Conservation (phyloP, 352 stramenopile genomes). For the Phytophthora vignae region DNA sequence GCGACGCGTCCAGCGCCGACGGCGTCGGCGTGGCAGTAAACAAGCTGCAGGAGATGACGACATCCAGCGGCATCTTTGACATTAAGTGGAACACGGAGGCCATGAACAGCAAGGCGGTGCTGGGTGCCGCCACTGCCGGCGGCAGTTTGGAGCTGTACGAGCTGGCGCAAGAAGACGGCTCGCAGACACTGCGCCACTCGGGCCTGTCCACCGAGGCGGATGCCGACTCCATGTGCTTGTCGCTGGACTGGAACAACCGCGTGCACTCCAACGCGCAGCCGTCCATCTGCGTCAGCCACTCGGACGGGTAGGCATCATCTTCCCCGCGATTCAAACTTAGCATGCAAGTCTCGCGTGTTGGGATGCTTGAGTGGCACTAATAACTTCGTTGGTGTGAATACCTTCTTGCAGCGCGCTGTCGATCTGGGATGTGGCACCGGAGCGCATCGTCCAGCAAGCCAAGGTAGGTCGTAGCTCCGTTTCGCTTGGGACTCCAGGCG, state of each 20-base stretch:
- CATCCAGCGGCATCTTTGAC: constrained; percentile 81
- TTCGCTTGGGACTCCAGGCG: constrained; percentile 1
- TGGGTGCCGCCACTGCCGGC: constrained; percentile 69
- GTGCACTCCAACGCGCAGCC: constrained; percentile 55
- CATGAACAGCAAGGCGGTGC: constrained; percentile 59
- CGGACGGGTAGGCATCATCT: constrained; percentile 65
- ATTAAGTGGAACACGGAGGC: constrained; percentile 80
- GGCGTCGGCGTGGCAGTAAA: constrained; percentile 39
- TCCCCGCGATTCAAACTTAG: neutral
- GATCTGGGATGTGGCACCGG: constrained; percentile 53
- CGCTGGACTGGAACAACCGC: constrained; percentile 88
- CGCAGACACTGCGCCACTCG: constrained; percentile 42
- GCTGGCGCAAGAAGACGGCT: constrained; percentile 24
- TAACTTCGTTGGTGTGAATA: constrained; percentile 4
- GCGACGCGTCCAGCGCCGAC: constrained; percentile 30
- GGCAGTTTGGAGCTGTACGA: constrained; percentile 76
- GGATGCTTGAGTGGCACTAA: constrained; percentile 22
- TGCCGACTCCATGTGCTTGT: constrained; percentile 76
- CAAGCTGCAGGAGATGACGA: constrained; percentile 56
- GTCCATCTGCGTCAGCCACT: constrained; percentile 82
- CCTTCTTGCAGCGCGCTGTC: constrained; percentile 48
- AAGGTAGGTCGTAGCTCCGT: constrained; percentile 41
- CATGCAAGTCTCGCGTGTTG: constrained; percentile 4
- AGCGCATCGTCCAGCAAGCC: constrained; percentile 43
- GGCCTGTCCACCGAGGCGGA: constrained; percentile 46